phyloP scores from a whole-genome alignment of 2,329 filamentous ascomycete genomes.

The Westerdykella sp. region DNA sequence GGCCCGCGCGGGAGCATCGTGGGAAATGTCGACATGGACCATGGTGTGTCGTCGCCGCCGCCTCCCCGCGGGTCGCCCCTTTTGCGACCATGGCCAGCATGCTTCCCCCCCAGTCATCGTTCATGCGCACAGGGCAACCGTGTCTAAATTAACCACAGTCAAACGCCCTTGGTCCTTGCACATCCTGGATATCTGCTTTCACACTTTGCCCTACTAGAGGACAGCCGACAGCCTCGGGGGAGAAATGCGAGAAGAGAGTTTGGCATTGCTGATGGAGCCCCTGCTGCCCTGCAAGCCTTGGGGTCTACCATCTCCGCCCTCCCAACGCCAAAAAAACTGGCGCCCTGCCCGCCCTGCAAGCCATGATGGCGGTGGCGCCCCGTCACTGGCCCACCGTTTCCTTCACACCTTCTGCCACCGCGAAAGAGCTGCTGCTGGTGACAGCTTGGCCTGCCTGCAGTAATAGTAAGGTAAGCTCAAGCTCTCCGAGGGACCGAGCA shows the following conservation, averaged over 20 bases:
- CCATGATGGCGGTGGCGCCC: conserved; percentile 11
- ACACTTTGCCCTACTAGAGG: no score
- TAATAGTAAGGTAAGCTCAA: no score
- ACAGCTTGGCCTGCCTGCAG: conserved; percentile 15
- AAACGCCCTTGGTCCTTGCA: neutral
- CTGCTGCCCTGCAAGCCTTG: neutral
- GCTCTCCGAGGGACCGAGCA: conserved; percentile 12
- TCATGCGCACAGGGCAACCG: conserved; percentile 22
- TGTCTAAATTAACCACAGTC: conserved; percentile 20
- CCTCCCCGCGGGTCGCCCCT: neutral
- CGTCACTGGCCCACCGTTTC: neutral
- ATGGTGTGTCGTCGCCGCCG: neutral
- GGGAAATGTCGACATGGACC: neutral
- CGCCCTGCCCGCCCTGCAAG: neutral
- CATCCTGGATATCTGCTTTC: no score
- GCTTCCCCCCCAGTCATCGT: conserved; percentile 21
- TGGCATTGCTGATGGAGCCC: conserved; percentile 1
- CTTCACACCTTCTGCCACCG: conserved; percentile 4
- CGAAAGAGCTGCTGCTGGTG: conserved; percentile 12
- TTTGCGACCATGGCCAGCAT: neutral
- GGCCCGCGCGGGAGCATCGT: neutral
- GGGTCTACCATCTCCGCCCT: conserved; percentile 3
- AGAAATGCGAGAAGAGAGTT: neutral
- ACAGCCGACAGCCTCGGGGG: neutral
- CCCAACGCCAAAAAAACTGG: neutral